phyloP scores from a whole-genome alignment of 306 rosid genomes.

The Vigna reflexopilosa region DNA sequence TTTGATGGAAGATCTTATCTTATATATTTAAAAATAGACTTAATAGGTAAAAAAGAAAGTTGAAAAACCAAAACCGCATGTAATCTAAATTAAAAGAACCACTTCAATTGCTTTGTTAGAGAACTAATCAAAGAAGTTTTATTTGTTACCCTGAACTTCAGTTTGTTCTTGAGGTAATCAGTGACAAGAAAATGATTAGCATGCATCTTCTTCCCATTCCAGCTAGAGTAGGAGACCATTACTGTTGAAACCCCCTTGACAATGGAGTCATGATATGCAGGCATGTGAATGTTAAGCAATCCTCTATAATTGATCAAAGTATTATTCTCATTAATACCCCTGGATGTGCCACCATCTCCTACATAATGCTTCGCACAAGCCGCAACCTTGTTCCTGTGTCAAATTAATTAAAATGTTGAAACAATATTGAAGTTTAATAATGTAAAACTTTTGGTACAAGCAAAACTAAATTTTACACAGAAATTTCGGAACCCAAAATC shows the following conservation, averaged over 20 bases:
- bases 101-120: background rate
- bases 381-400: conserved; percentile 27
- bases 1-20: background rate
- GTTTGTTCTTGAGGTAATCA: conserved; percentile 69
- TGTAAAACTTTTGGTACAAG: background rate
- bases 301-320: background rate
- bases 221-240: conserved; percentile 74
- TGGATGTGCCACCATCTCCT: conserved; percentile 37
- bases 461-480: background rate
- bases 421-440: background rate
- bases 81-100: background rate
- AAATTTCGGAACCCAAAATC: background rate
- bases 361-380: conserved; percentile 31
- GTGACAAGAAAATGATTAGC: conserved; percentile 74
- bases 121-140: background rate
- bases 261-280: conserved; percentile 69
- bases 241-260: conserved; percentile 76
- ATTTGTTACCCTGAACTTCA: conserved; percentile 38
- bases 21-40: background rate
- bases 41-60: background rate
- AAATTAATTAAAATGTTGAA: conserved; percentile 2
- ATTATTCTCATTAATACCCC: conserved; percentile 17
- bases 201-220: conserved; percentile 86
- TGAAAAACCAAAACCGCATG: background rate
- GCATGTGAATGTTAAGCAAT: conserved; percentile 72